Base-by-base conservation (phyloP, 2,329 filamentous ascomycete genomes). In the Colletotrichum tamarilloi region DNA sequence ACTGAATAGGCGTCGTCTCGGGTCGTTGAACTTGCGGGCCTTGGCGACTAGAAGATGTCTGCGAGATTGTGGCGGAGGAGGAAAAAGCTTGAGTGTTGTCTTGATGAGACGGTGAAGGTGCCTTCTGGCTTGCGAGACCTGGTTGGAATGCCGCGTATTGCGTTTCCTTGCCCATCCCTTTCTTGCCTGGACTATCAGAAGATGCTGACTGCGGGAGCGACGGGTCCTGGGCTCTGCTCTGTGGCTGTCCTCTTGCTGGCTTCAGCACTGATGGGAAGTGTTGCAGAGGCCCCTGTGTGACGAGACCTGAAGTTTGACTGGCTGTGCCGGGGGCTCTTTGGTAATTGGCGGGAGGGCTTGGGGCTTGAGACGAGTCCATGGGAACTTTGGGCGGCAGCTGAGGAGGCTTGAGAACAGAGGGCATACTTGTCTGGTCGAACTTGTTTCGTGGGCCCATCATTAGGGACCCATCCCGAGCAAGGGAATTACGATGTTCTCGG, bases 251-350 rank as follows among this genome's bases (percentile, higher is more conserved):
- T 8, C 76, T 76, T 3, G 78, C 80, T 16, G 80, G 78, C 56
- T 79, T 78, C 9, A 82, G 75, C 19, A 81, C 77, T 0, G 81
- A 80, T 0, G 79, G 80, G 2, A 79, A 68, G 38, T 79, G 77
- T 32, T 26, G 72, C 32, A 24, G 77, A 52, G 26, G 38, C 8
- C 9, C 59, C 4, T 59, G 35, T 5, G 49, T 14, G 16, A 11
- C 32, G 19, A 42, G 19, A 19, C 6, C 19, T 9, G 56, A 55
- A 4, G 38, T 16, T 16, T 49, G 38, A 11, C 24, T 46, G 32
- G 32, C 9, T 46, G 19, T 6, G 57, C 24, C 35, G 3, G 11
- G 28, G 12, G 30, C 12, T 42, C 11, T 28, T 12, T 7, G 67
- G 46, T 4, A 22, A 55, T 9, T 60, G 67, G 24, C 42, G 7